Base-by-base conservation (phyloP, 306 rosid genomes). In the Lathyrus sativus region DNA sequence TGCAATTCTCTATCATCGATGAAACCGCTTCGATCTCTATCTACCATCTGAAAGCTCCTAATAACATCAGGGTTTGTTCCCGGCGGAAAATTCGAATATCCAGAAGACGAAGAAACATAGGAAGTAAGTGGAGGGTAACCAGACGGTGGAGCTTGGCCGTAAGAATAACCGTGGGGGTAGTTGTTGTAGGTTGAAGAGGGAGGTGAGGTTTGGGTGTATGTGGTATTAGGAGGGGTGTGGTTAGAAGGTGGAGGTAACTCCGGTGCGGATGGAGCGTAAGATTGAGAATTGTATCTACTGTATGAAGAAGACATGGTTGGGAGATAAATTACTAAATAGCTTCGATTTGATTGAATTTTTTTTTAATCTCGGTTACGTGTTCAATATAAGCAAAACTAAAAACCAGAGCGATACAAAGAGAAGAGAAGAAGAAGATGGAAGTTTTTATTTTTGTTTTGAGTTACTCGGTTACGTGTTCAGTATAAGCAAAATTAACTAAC, bases 21-120 rank as follows among this genome's bases (percentile, higher is more conserved):
- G 63, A 78, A 88, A 4, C 98, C 96, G 62, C 98, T 93, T 50
- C 87, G 54, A 73, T 90, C 98, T 22, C 80, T 88, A 68, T 92
- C 98, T 22, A 85, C 96, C 86, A 76, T 78, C 71, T 92, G 85
- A 75, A 92, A 92, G 80, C 84, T 83, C n/a, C 82, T 67, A 35
- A 90, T 81, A 11, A 86, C 90, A 17, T 85, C 91, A 12, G 85
- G 90, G 75, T 71, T 56, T 2, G 96, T 92, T 49, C 88, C 98
- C 0, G 84, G 76, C 7, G 98, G 96, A 75, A 90, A 89, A 44
- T 24, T 46, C 2, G 81, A 64, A 11, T 82, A 74, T 61, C 72
- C 76, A 61, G 67, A 54, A 5, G 62, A 49, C 4, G 86, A 60
- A 2, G 79, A 72, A 56, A 13, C 31, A 2, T 35, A 63, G 4